Base-by-base conservation (phyloP, 306 rosid species). In the Prosopis cineraria region DNA sequence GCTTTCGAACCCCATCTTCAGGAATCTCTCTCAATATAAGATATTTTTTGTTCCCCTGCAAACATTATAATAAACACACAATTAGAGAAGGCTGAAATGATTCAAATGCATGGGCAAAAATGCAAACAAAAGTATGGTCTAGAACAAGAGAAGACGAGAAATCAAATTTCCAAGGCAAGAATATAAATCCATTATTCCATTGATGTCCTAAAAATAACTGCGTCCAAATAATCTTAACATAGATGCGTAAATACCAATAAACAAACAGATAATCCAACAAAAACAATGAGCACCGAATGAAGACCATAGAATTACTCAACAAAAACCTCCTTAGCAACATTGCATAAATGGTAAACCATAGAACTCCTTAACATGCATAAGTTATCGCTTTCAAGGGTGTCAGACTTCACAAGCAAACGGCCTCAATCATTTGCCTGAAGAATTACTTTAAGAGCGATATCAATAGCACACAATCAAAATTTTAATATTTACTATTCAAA, bases 21-120 rank as follows among this genome's bases (percentile, higher is more conserved):
- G 99, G 91, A 74, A 95, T 91, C 82, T 95, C 99, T 83, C 91
- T 87, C 80, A 95, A 76, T 45, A 91, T 91, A 75, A 95, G 86
- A 71, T 87, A 90, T 75, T 88, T 95, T 80, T 85, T 88, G 72
- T 85, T 74, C 79, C 90, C 97, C 99, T 95, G 79, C 24, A 73
- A 79, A 82, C 27, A 73, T 72, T 58, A 65, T 3, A 14, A 59
- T 22, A 52, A 24, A 40, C 30, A 40, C 19, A 20, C 22, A 62
- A 12, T 44, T 47, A 17, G 14, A 41, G 67, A 75, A 63, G 72
- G 52, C 31, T 47, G 25, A 17, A 40, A 31, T 31, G 34, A 31
- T 31, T 31, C 4, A 31, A 31, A 72, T 37, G 27, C 12, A 22
- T 20, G 47, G 44, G 75, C 12, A 12, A 43, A 77, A 20, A 80